Base-by-base conservation (phyloP, 768 basidiomycete species). In the Polyporus arcularius region DNA sequence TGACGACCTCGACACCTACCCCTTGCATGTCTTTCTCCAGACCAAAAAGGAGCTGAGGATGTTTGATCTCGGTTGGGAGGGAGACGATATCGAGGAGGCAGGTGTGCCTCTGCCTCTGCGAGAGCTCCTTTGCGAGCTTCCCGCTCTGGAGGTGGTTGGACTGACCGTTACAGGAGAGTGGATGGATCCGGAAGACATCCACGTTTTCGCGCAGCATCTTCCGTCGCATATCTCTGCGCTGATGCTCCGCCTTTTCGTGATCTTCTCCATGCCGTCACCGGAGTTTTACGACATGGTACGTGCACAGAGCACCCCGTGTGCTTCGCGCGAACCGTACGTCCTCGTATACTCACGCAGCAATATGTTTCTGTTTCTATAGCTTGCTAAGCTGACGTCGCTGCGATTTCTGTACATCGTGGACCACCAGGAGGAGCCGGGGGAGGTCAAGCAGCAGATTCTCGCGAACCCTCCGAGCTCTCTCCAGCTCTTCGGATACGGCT, bases 401-500 rank as follows among this genome's bases (percentile, higher is more conserved):
- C 42, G 50, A 11, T 61, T 26, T 21, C 46, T 48, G 2, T 21
- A 48, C 21, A 48, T 48, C 46, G 11, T 48, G 21, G 46, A 61
- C 26, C 14, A 51, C n/a, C 56, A 53, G 51, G 52, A 12, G 38
- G n/a, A 26, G 21, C 21, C 45, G 7, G 28, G 28, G 45, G 39
- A 49, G 10, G 16, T 62, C 16, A 53, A 53, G 30, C 51, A 62
- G 55, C 51, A 53, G 38, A 14, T 62, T 5, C 55, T 53, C 15
- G 51, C 57, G 30, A 55, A 62, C 39, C 55, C 41, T 30, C 61
- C 61, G n/a, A 39, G 15, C 21, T 40, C 51, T 11, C 61, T 62
- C 30, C 38, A 62, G 46, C 55, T 62, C 39, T n/a, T 57, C 16
- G 61, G 61, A 11, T 62, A 62, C 40, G 61, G 55, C 26, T 43